Evolutionary conservation across 495 filamentous ascomycete species (phyloP).

Genomic region (Daldinia grandis): DNA sequence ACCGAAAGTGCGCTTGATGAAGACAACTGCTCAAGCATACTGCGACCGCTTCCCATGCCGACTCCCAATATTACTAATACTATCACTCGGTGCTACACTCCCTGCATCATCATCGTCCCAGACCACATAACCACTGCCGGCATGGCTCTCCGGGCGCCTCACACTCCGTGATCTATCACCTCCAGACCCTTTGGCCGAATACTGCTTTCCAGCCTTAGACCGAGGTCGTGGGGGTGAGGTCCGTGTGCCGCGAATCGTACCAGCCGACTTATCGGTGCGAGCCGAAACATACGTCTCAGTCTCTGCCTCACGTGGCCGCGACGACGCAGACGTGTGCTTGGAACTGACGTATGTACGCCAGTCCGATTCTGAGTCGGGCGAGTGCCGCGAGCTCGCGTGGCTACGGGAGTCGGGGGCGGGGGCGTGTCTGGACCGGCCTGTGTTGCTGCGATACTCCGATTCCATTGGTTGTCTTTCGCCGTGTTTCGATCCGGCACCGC

Average conservation of each 20-base stretch:
- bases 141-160: constrained; percentile 57
- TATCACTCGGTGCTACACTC: constrained; percentile 70
- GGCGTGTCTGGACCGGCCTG: constrained; percentile 32
- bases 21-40: background rate
- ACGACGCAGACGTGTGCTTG: constrained; percentile 12
- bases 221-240: constrained; percentile 37
- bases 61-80: constrained; percentile 69
- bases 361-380: constrained; percentile 30
- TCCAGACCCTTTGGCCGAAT: constrained; percentile 42
- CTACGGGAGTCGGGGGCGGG: constrained; percentile 25
- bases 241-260: constrained; percentile 37
- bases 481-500: constrained; percentile 29
- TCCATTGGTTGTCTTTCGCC: constrained; percentile 34
- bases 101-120: constrained; percentile 51
- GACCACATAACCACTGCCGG: constrained; percentile 34
- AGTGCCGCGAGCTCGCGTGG: constrained; percentile 35
- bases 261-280: constrained; percentile 47
- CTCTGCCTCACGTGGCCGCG: constrained; percentile 36
- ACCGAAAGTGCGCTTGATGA: background rate
- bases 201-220: constrained; percentile 44
- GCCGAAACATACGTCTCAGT: constrained; percentile 52
- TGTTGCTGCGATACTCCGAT: constrained; percentile 45
- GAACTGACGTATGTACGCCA: constrained; percentile 23
- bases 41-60: constrained; percentile 46
- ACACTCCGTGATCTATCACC: constrained; percentile 40